Evolutionary conservation across 768 basidiomycete genomes (phyloP).

Genomic region (Mycena maculata): DNA sequence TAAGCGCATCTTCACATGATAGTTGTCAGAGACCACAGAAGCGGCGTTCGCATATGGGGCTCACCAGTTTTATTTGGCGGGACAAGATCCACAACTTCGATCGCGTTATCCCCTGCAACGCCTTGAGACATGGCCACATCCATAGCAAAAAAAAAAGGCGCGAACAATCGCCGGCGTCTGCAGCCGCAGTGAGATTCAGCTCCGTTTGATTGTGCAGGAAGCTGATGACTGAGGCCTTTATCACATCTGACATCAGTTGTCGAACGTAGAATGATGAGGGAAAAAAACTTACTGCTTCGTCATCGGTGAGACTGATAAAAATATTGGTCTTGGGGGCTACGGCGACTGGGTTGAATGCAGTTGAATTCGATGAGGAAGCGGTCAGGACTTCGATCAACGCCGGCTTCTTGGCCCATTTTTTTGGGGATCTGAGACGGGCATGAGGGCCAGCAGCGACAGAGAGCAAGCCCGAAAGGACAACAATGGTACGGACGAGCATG

Average conservation of each 20-base stretch:
- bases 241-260: not conserved
- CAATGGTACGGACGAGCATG: conserved; percentile 14
- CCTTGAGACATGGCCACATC: not conserved
- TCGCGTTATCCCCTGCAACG: conserved; percentile 37
- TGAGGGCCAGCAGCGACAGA: conserved; percentile 28
- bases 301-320: conserved; percentile 31
- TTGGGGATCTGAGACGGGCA: conserved; percentile 24
- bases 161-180: conserved; percentile 32
- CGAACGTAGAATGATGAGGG: not conserved
- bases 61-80: conserved; percentile 38
- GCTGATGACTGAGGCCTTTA: conserved; percentile 32
- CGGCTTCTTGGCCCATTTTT: conserved; percentile 16
- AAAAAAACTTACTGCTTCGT: conserved; percentile 32
- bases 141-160: not conserved
- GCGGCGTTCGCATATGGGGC: not conserved
- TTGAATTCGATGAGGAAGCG: conserved; percentile 5
- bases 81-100: conserved; percentile 35
- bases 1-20: conserved; percentile 29
- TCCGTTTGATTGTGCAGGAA: conserved; percentile 37
- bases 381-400: conserved; percentile 20
- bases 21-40: not conserved
- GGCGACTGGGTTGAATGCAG: conserved; percentile 19
- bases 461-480: conserved; percentile 17
- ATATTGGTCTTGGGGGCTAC: conserved; percentile 31
- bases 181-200: conserved; percentile 35